These are phyloP conservation scores for Salix koriyanagi DNA, from an alignment of 345 rosid genomes.

Conservation along the genomic window DNA sequence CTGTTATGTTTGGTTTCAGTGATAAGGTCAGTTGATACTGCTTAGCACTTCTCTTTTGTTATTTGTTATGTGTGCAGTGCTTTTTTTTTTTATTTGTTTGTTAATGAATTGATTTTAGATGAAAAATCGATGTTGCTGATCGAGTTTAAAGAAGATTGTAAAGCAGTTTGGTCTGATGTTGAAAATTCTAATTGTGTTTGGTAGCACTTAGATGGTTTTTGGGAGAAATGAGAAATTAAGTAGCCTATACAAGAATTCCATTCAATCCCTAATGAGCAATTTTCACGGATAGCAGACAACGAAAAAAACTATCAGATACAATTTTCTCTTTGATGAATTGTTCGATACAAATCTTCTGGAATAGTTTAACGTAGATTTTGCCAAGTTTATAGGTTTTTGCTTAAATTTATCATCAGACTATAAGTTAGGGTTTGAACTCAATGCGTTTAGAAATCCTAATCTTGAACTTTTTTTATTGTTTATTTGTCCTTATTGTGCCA, in stretches of 20 bases:
- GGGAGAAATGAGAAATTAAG: neutral
- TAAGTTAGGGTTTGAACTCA: neutral
- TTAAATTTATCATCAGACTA: neutral
- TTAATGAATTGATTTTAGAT: neutral
- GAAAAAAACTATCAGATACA: no score
- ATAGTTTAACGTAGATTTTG: neutral
- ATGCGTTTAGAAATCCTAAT: neutral
- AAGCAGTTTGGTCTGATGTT: neutral
- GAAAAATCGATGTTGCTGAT: neutral
- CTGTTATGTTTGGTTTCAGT: slow-evolving; percentile 94
- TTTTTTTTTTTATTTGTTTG: neutral
- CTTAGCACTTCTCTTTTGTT: neutral
- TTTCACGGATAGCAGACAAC: neutral
- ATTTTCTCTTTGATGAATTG: no score
- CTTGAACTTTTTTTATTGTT: neutral
- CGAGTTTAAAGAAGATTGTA: neutral
- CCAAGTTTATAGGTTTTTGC: neutral
- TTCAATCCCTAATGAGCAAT: neutral
- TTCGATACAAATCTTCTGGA: neutral
- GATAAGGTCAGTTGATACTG: slow-evolving; percentile 54
- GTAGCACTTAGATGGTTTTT: neutral
- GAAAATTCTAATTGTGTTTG: neutral
- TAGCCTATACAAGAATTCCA: no score
- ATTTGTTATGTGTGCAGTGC: neutral
- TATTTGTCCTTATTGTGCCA: neutral